Percentiles rank a stretch among this genome's conserved stretches.
Evolutionary conservation across 2,329 filamentous ascomycete species (phyloP).

Genomic region (Zalaria sp.): DNA sequence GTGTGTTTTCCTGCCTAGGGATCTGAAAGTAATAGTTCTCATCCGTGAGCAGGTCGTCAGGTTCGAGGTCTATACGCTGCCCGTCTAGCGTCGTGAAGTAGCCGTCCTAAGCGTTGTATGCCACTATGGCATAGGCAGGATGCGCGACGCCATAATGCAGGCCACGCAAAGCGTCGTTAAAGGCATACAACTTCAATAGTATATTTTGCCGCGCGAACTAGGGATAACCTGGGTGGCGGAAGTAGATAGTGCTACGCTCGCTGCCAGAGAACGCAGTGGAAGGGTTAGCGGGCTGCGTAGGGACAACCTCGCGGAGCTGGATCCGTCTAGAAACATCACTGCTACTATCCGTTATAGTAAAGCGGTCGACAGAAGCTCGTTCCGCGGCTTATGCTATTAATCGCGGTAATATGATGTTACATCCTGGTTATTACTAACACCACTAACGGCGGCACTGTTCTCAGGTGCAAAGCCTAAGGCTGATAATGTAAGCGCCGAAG

Average conservation of each 20-base stretch:
- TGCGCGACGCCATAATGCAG: constrained; percentile 5
- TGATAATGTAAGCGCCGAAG: no score
- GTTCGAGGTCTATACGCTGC: constrained; percentile 1
- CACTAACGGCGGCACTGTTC: no score
- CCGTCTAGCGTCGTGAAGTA: constrained; percentile 5
- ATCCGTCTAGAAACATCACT: no score
- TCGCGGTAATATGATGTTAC: no score
- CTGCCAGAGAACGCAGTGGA: no score
- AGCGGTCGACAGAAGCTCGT: no score
- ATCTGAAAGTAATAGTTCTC: constrained; percentile 5
- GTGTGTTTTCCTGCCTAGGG: constrained; percentile 1
- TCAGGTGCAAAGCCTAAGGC: no score
- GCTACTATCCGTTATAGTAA: no score
- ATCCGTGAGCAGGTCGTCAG: constrained; percentile 1
- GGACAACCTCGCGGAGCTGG: no score
- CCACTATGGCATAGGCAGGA: constrained; percentile 5
- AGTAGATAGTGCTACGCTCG: constrained; percentile 1
- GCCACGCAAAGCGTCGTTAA: constrained; percentile 2
- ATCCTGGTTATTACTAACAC: no score
- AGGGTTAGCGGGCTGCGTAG: constrained; percentile 1
- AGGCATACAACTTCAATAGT: constrained; percentile 4
- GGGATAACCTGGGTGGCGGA: constrained; percentile 6
- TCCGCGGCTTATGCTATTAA: no score
- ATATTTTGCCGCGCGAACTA: constrained; percentile 4
- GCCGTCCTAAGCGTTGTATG: constrained; percentile 6